These are phyloP conservation scores for Pharus latifolius DNA, from an alignment of 176 grass and related monocot species.

Conservation along the genomic window DNA sequence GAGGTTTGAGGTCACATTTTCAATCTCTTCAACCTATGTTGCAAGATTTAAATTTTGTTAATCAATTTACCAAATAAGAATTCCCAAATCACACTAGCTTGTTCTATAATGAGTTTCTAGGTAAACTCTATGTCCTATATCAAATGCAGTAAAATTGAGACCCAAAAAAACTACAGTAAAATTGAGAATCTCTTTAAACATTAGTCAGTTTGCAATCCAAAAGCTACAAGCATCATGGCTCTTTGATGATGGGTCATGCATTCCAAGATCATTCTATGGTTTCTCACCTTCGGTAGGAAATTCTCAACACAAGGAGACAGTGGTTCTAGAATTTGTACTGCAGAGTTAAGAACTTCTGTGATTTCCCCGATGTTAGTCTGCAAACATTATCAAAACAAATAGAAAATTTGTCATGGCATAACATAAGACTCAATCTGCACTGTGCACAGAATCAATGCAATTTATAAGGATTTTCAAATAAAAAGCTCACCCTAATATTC, in stretches of 20 bases:
- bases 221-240: neutral
- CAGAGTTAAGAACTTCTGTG: constrained; percentile 39
- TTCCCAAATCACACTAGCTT: neutral
- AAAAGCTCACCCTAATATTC: constrained; percentile 44
- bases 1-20: constrained; percentile 32
- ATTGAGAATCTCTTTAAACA: too few species aligned
- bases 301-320: constrained; percentile 20
- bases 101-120: neutral
- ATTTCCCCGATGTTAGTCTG: constrained; percentile 56
- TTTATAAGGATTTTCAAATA: neutral
- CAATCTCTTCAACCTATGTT: constrained; percentile 47
- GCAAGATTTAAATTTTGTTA: neutral
- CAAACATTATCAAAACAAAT: constrained; percentile 12
- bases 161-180: too few species aligned
- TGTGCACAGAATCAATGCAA: neutral
- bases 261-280: neutral
- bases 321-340: constrained; percentile 46
- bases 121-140: neutral
- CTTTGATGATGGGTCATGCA: neutral
- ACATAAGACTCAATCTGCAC: neutral
- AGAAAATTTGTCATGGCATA: neutral
- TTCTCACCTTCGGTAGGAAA: constrained; percentile 62
- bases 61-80: neutral
- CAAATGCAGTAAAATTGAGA: neutral
- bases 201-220: too few species aligned